These are phyloP conservation scores for Fraxinus pennsylvanica DNA, from an alignment of 257 asterid species.

Conservation along the genomic window DNA sequence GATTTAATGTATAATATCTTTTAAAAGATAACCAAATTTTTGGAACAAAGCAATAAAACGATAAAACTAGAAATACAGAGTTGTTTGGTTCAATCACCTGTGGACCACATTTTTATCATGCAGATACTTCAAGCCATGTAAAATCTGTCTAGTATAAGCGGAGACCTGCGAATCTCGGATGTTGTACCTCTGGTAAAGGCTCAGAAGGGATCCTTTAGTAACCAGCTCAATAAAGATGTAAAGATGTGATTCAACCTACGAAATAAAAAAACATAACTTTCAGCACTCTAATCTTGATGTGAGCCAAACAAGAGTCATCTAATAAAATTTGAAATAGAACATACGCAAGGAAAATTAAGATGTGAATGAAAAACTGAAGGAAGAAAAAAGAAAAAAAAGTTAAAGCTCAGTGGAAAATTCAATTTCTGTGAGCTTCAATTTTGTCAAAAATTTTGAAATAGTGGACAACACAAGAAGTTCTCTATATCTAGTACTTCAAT, in stretches of 20 bases:
- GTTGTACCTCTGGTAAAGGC: constrained; percentile 65
- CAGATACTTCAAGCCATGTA: constrained; percentile 82
- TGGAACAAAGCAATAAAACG: neutral
- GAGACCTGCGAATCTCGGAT: constrained; percentile 83
- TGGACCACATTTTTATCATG: constrained; percentile 81
- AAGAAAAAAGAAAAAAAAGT: neutral
- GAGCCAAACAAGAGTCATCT: constrained; percentile 14
- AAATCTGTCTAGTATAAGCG: constrained; percentile 80
- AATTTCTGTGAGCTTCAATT: neutral
- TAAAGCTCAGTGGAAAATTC: neutral
- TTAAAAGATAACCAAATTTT: neutral
- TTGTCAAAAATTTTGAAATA: neutral
- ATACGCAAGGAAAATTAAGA: neutral
- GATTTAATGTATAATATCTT: neutral
- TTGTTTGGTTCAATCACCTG: constrained; percentile 52
- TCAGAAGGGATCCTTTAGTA: constrained; percentile 75
- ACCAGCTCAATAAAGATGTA: constrained; percentile 88
- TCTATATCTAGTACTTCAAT: neutral
- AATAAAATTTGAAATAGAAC: neutral
- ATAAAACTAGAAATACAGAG: constrained; percentile 13
- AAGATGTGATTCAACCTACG: constrained; percentile 75
- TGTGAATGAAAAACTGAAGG: neutral
- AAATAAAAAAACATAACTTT: constrained; percentile 10
- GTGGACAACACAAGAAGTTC: neutral
- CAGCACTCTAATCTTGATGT: constrained; percentile 20